Evolutionary conservation across 2,329 filamentous ascomycete genomes (phyloP).

Genomic region (Colletotrichum abscissum): DNA sequence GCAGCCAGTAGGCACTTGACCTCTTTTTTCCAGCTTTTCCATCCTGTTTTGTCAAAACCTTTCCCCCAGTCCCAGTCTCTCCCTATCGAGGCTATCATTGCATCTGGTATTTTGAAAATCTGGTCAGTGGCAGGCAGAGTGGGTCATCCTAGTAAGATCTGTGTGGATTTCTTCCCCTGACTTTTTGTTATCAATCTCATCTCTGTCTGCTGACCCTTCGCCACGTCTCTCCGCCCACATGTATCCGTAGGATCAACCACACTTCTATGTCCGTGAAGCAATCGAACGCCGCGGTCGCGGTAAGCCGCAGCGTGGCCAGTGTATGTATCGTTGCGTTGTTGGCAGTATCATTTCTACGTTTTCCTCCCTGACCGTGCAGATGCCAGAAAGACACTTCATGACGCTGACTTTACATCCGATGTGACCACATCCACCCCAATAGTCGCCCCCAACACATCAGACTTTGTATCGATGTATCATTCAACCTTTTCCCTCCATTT

Average conservation of each 20-base stretch:
- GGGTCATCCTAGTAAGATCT: neutral
- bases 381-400: neutral
- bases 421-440: neutral
- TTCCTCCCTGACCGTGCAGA: neutral
- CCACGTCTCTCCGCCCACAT: neutral
- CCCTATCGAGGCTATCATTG: neutral
- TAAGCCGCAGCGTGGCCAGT: neutral
- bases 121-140: neutral
- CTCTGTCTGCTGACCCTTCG: neutral
- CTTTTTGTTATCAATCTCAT: neutral
- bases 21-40: neutral
- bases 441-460: neutral
- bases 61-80: neutral
- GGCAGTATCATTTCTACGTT: neutral
- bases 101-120: neutral
- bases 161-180: neutral
- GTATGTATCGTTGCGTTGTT: no score
- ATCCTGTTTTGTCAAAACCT: neutral
- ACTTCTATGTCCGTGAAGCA: no score
- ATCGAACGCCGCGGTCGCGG: neutral
- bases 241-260: no score
- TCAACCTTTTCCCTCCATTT: neutral
- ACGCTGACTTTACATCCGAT: constrained; percentile 3
- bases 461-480: no score
- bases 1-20: neutral